Percentiles rank a stretch among this genome's conserved stretches.
Evolutionary conservation across 176 grass and related monocot genomes (phyloP).

Genomic region (Zoysia japonica): DNA sequence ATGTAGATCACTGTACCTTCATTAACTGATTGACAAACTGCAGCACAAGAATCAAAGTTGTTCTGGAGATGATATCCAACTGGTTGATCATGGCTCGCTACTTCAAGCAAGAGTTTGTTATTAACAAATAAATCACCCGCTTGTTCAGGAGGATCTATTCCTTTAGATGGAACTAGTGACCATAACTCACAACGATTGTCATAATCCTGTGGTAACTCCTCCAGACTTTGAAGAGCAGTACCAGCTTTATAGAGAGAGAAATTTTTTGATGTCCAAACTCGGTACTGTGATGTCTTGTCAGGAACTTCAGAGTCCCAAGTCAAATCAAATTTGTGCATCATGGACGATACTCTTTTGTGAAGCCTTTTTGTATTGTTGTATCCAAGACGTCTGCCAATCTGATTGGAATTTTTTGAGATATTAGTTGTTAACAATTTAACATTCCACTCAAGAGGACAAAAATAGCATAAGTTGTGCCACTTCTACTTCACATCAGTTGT

Average conservation of each 20-base stretch:
- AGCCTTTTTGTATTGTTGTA: constrained; percentile 74
- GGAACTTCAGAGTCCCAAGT: constrained; percentile 72
- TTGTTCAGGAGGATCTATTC: constrained; percentile 32
- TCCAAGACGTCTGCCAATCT: constrained; percentile 78
- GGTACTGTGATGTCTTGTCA: constrained; percentile 69
- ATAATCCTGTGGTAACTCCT: constrained; percentile 44
- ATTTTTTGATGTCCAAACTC: constrained; percentile 86
- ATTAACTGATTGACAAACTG: constrained; percentile 36
- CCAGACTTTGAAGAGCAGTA: constrained; percentile 50
- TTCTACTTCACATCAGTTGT: not conserved
- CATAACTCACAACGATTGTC: constrained; percentile 38
- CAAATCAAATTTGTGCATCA: constrained; percentile 72
- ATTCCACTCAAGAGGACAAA: constrained; percentile 31
- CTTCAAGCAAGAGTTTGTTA: constrained; percentile 42
- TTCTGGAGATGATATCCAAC: constrained; percentile 33
- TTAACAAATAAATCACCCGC: constrained; percentile 34
- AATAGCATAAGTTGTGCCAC: not conserved
- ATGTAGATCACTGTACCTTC: constrained; percentile 34
- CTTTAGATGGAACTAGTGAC: constrained; percentile 51
- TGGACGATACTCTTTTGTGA: constrained; percentile 67
- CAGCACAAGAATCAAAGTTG: constrained; percentile 36
- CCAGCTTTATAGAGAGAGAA: constrained; percentile 57
- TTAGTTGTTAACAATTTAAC: constrained; percentile 31
- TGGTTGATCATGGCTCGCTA: constrained; percentile 44
- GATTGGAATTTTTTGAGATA: constrained; percentile 38